Evolutionary conservation across 495 filamentous ascomycete genomes (phyloP), one percentile per base, ranked within the genome.

Genomic region (Talaromyces proteolyticus): DNA sequence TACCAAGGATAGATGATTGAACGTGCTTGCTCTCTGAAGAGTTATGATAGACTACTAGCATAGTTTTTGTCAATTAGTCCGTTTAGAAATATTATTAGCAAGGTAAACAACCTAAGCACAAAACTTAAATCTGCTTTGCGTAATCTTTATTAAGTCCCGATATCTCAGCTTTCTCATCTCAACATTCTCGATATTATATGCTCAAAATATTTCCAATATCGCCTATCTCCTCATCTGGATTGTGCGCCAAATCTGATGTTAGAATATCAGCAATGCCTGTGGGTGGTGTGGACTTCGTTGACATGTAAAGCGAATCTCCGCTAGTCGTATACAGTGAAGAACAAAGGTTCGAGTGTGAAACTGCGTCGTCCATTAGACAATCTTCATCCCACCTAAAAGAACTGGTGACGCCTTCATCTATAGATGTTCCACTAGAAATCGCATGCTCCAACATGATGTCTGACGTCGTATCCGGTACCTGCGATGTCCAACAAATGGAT

Each of bases 221-320:
- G 11, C 8, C 20, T 22, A 16, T 22, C 10, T 18, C 40, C 16
- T 19, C 40, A 42, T 42, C 11, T 10, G 17, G 11, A 22, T 19
- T 8, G 17, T 45, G 20, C 43, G n/a, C 43, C n/a, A 23, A 45
- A 45, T 45, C 25, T 45, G 43, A 45, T 14, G 24, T 34, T 34
- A 34, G 8, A 14, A 34, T 34, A 2, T 34, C 29, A 14, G 8
- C 29, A 34, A 8, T 1, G 1, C 14, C 29, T 34, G 14, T 34
- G 29, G 14, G 8, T 34, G 29, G 14, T 34, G 29, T 34, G 4
- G 29, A 14, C 8, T 8, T 34, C 14, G 14, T 10, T 14, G 29
- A 14, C 14, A 34, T 34, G 14, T 34, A 8, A 34, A 10, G 29
- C 2, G 14, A 34, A 14, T 8, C 29, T 8, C 8, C 8, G 4